Percentiles rank a stretch among this genome's conserved stretches.
Conservation (phyloP, 768 basidiomycete genomes). For the Suillus variegatus region DNA sequence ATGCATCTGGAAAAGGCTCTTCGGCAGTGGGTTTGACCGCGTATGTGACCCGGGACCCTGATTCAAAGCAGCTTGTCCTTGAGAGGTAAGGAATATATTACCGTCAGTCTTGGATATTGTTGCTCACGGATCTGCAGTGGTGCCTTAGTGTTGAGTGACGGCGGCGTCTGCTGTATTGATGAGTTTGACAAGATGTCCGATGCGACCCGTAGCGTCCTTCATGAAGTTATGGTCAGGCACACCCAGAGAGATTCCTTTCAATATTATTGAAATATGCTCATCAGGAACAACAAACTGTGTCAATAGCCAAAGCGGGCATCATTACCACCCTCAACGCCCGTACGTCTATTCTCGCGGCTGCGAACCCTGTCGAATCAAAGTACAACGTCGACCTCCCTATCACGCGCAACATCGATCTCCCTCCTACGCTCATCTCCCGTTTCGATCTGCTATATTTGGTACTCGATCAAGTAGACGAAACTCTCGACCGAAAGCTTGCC, state of each 20-base stretch:
- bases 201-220: slow-evolving; percentile 93
- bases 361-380: slow-evolving; percentile 95
- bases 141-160: slow-evolving; percentile 91
- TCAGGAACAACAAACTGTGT: slow-evolving; percentile 99
- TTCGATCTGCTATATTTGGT: slow-evolving; percentile 97
- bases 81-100: slow-evolving; percentile 67
- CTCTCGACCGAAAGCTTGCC: slow-evolving; percentile 81
- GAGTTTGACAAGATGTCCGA: slow-evolving; percentile 99
- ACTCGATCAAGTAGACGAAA: slow-evolving; percentile 91
- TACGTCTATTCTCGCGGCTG: slow-evolving; percentile 97
- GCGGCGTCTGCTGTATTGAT: slow-evolving; percentile 97
- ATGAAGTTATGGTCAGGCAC: slow-evolving; percentile 90
- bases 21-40: slow-evolving; percentile 99
- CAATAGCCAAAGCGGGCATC: slow-evolving; percentile 98
- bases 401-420: slow-evolving; percentile 95
- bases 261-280: slow-evolving; percentile 5
- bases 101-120: background rate
- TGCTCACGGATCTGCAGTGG: slow-evolving; percentile 52
- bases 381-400: slow-evolving; percentile 92
- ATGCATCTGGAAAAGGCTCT: slow-evolving; percentile 96
- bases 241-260: background rate
- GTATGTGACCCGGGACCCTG: slow-evolving; percentile 97
- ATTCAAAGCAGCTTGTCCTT: slow-evolving; percentile 96
- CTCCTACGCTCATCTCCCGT: slow-evolving; percentile 95
- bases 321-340: slow-evolving; percentile 97